Evolutionary conservation across 768 basidiomycete species (phyloP).

Genomic region (Filobasidium wieringae): DNA sequence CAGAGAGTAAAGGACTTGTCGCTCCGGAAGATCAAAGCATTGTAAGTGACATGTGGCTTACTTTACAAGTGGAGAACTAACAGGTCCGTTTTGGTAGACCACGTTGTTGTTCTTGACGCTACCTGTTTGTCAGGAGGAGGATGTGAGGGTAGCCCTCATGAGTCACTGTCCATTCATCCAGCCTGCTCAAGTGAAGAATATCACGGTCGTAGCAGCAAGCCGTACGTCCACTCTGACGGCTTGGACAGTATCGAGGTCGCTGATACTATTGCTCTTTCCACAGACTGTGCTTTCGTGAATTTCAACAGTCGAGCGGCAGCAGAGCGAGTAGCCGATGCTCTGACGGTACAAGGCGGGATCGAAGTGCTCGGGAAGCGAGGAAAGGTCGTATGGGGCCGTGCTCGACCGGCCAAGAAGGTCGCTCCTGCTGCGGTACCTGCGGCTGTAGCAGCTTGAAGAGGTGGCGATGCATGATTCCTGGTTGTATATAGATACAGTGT

Average conservation of each 20-base stretch:
- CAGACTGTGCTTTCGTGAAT: constrained; percentile 79
- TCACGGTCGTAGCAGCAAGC: constrained; percentile 32
- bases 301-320: constrained; percentile 73
- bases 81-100: constrained; percentile 18
- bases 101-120: constrained; percentile 36
- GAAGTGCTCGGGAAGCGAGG: constrained; percentile 68
- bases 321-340: constrained; percentile 74
- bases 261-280: background rate
- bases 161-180: constrained; percentile 32
- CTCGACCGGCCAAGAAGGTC: constrained; percentile 42
- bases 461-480: background rate
- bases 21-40: constrained; percentile 80
- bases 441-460: background rate
- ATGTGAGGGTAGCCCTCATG: constrained; percentile 26
- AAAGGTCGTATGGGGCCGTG: constrained; percentile 78
- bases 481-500: constrained; percentile 7
- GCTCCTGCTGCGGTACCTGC: constrained; percentile 7
- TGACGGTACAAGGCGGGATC: constrained; percentile 63
- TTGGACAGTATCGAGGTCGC: background rate
- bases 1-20: constrained; percentile 67
- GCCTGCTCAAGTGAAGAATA: constrained; percentile 25
- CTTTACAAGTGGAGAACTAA: background rate
- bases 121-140: constrained; percentile 27
- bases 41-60: constrained; percentile 47
- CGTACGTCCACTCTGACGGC: constrained; percentile 21